phyloP scores from a whole-genome alignment of 2,329 filamentous ascomycete species.

The Sphaerostilbella broomeana region DNA sequence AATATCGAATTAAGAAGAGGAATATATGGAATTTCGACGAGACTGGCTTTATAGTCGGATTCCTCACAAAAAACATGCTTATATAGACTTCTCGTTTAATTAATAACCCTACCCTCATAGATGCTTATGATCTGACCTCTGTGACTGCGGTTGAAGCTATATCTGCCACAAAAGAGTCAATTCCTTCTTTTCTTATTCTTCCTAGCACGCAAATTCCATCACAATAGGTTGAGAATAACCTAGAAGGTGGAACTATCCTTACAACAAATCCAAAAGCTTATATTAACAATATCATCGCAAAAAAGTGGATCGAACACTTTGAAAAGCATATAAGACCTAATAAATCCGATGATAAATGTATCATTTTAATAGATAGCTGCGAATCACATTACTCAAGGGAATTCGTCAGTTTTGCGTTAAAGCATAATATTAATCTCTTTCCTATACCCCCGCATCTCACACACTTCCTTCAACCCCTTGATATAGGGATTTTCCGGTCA shows the following conservation, averaged over 20 bases:
- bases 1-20: neutral
- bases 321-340: neutral
- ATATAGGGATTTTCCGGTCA: constrained; percentile 5
- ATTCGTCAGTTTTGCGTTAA: neutral
- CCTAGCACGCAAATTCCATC: neutral
- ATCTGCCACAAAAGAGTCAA: neutral
- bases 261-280: neutral
- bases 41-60: neutral
- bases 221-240: neutral
- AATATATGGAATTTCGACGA: neutral
- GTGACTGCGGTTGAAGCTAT: neutral
- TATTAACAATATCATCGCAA: neutral
- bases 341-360: neutral
- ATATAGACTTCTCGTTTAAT: neutral
- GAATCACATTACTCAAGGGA: constrained; percentile 1
- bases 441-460: neutral
- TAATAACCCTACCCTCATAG: neutral
- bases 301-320: neutral
- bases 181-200: neutral
- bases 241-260: neutral
- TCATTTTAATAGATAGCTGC: constrained; percentile 1
- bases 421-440: constrained; percentile 8
- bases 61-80: neutral
- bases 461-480: constrained; percentile 1
- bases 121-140: neutral